phyloP scores from a whole-genome alignment of 352 stramenopile species.

The Globisporangium perplexum region DNA sequence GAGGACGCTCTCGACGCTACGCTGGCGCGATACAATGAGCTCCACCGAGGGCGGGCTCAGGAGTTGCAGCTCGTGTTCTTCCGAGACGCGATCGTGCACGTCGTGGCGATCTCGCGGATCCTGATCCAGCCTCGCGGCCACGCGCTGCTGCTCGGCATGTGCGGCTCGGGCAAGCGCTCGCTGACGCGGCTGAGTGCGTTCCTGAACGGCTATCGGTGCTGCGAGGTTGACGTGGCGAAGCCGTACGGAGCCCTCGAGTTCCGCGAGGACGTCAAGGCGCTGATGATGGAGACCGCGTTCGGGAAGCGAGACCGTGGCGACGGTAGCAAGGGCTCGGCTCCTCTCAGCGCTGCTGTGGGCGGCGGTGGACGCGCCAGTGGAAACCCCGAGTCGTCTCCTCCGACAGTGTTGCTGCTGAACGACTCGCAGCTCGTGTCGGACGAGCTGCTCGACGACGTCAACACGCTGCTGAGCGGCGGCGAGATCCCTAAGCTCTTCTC shows the following conservation, averaged over 20 bases:
- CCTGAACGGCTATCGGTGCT: conserved; percentile 61
- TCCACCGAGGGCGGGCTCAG: conserved; percentile 4
- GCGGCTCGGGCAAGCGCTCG: conserved; percentile 80
- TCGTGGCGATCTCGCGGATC: conserved; percentile 80
- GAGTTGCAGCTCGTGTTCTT: conserved; percentile 71
- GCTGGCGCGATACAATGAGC: conserved; percentile 40
- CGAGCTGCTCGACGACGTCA: conserved; percentile 82
- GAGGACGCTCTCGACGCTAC: conserved; percentile 47
- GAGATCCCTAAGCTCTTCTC: conserved; percentile 86
- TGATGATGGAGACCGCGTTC: conserved; percentile 43
- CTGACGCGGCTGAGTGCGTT: conserved; percentile 74
- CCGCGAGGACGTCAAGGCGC: conserved; percentile 77
- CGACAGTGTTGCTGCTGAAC: conserved; percentile 76
- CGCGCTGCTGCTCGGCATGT: conserved; percentile 83
- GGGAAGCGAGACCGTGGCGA: conserved; percentile 12
- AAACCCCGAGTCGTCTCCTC: conserved; percentile 1
- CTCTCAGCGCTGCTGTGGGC: neutral
- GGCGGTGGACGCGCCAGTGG: no score
- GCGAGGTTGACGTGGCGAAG: conserved; percentile 85
- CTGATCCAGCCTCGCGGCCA: conserved; percentile 84
- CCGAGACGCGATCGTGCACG: conserved; percentile 77
- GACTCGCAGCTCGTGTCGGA: conserved; percentile 85
- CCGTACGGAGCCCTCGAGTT: conserved; percentile 84
- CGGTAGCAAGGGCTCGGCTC: neutral
- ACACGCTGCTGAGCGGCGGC: conserved; percentile 82